phyloP scores from a whole-genome alignment of 208 protist genomes.

The Jaenimonas drosophilae region DNA sequence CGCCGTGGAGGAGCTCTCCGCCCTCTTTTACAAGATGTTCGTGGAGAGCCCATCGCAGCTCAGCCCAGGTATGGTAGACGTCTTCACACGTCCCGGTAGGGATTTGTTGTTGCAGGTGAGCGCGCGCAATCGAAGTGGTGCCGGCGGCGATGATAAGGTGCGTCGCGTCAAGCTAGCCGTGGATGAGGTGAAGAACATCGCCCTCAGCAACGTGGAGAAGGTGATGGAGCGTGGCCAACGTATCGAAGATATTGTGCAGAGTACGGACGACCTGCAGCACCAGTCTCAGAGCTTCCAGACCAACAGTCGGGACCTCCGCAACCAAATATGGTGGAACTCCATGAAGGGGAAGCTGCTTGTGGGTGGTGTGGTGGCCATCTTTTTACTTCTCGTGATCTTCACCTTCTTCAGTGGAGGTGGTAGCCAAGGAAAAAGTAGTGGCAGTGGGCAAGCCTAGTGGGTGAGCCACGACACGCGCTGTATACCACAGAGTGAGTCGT shows the following conservation, averaged over 20 bases:
- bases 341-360: slow-evolving; percentile 70
- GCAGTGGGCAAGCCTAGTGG: no score
- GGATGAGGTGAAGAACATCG: slow-evolving; percentile 74
- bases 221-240: slow-evolving; percentile 69
- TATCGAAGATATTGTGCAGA: slow-evolving; percentile 86
- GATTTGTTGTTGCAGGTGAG: slow-evolving; percentile 54
- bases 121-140: slow-evolving; percentile 5
- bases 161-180: slow-evolving; percentile 61
- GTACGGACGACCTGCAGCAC: slow-evolving; percentile 80
- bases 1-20: slow-evolving; percentile 55
- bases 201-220: slow-evolving; percentile 79
- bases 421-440: neutral
- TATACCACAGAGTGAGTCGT: no score
- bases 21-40: slow-evolving; percentile 83
- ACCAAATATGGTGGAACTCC: slow-evolving; percentile 86
- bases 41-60: slow-evolving; percentile 56
- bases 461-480: no score
- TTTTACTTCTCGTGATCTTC: slow-evolving; percentile 74
- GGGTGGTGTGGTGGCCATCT: slow-evolving; percentile 32
- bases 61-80: slow-evolving; percentile 40
- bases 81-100: slow-evolving; percentile 54
- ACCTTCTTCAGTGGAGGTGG: slow-evolving; percentile 42
- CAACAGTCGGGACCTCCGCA: slow-evolving; percentile 65
- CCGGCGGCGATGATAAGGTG: slow-evolving; percentile 46
- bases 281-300: slow-evolving; percentile 84